Percentiles rank a stretch among this genome's conserved stretches.
These are phyloP conservation scores for Conringia planisiliqua DNA, from an alignment of 345 rosid species.

Conservation along the genomic window DNA sequence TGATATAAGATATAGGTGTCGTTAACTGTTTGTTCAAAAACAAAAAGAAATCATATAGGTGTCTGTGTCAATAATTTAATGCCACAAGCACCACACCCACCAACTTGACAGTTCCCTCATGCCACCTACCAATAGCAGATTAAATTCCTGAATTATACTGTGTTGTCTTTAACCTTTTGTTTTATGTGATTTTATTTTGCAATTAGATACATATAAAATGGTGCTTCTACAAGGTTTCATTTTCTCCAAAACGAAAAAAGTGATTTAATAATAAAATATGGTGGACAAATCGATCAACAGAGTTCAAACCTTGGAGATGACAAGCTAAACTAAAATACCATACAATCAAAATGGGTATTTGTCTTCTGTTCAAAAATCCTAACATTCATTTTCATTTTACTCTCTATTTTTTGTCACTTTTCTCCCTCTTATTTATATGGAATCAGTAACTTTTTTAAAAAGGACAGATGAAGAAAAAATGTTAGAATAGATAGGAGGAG, in stretches of 20 bases:
- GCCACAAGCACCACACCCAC: neutral
- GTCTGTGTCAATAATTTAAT: neutral
- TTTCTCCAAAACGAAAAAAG: neutral
- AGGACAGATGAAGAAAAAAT: neutral
- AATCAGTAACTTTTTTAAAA: neutral
- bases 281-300: neutral
- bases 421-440: neutral
- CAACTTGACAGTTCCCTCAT: conserved; percentile 12
- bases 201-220: neutral
- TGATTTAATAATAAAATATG: neutral
- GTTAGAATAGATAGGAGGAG: neutral
- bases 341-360: neutral
- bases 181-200: neutral
- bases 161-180: neutral
- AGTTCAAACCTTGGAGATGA: neutral
- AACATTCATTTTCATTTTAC: neutral
- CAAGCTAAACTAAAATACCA: neutral
- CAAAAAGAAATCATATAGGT: neutral
- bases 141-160: neutral
- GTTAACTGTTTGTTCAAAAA: neutral
- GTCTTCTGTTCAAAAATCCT: neutral
- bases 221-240: neutral
- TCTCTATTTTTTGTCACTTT: neutral
- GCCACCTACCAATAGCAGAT: neutral
- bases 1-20: neutral